phyloP scores from a whole-genome alignment of 768 basidiomycete species.

The Agrocybe praecox region DNA sequence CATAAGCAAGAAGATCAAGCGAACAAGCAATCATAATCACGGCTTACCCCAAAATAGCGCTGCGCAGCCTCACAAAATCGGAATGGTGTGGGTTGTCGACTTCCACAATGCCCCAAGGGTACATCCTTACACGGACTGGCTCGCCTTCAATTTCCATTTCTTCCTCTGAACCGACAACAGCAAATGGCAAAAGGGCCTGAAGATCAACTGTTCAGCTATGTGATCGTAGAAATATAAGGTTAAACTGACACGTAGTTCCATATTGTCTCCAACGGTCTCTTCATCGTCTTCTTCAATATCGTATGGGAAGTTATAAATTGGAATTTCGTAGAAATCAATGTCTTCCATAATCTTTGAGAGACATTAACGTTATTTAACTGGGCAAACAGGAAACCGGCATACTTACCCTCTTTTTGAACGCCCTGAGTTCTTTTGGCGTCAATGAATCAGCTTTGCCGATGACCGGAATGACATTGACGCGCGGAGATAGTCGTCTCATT shows the following conservation, averaged over 20 bases:
- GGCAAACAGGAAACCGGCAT: neutral
- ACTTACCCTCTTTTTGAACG: slow-evolving; percentile 79
- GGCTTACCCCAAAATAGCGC: slow-evolving; percentile 66
- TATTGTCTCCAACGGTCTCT: slow-evolving; percentile 88
- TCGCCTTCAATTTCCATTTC: slow-evolving; percentile 82
- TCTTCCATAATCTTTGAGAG: slow-evolving; percentile 82
- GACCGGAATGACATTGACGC: slow-evolving; percentile 93
- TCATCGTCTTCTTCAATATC: slow-evolving; percentile 94
- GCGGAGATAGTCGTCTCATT: slow-evolving; percentile 86
- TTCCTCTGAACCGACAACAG: slow-evolving; percentile 87
- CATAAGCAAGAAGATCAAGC: slow-evolving; percentile 10
- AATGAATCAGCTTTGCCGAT: slow-evolving; percentile 89
- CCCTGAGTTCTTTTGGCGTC: slow-evolving; percentile 76
- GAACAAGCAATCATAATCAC: too few relatives aligned
- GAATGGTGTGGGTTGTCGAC: slow-evolving; percentile 92
- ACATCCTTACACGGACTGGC: slow-evolving; percentile 77
- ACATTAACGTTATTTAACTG: neutral
- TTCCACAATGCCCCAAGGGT: slow-evolving; percentile 92
- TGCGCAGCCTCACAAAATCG: slow-evolving; percentile 78
- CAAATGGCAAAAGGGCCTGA: slow-evolving; percentile 77
- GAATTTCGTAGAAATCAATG: slow-evolving; percentile 87
- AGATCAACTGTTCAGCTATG: neutral
- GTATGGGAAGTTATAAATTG: slow-evolving; percentile 94
- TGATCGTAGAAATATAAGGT: neutral
- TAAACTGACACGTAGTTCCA: slow-evolving; percentile 72